phyloP scores from a whole-genome alignment of 495 filamentous ascomycete species.

The Penicillium roqueforti region DNA sequence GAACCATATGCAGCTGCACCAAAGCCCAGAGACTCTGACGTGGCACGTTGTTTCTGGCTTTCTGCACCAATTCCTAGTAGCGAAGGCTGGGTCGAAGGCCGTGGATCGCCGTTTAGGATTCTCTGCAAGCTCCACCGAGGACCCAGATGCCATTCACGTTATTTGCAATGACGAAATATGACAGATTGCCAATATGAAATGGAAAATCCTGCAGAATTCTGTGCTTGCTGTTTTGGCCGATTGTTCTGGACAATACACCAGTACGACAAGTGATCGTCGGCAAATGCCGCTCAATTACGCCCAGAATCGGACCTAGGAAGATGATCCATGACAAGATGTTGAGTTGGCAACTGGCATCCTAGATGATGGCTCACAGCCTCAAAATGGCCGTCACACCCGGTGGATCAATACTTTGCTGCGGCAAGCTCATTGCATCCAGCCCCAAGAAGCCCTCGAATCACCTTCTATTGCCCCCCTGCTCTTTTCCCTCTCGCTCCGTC shows the following conservation, averaged over 20 bases:
- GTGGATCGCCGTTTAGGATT: constrained; percentile 25
- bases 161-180: constrained; percentile 13
- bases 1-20: constrained; percentile 46
- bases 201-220: constrained; percentile 15
- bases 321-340: constrained; percentile 31
- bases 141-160: constrained; percentile 13
- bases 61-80: constrained; percentile 25
- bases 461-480: constrained; percentile 30
- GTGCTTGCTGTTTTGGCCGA: constrained; percentile 5
- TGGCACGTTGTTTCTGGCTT: constrained; percentile 43
- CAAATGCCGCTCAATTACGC: constrained; percentile 20
- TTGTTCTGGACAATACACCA: not conserved
- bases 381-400: constrained; percentile 19
- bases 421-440: constrained; percentile 17
- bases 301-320: constrained; percentile 16
- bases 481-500: constrained; percentile 27
- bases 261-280: constrained; percentile 29
- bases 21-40: constrained; percentile 48
- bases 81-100: constrained; percentile 26
- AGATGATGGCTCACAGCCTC: constrained; percentile 25
- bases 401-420: constrained; percentile 24
- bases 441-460: constrained; percentile 22
- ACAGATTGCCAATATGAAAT: constrained; percentile 9
- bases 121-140: constrained; percentile 11
- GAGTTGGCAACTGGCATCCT: constrained; percentile 38